phyloP scores from a whole-genome alignment of 305 asterid species.

The Fraxinus angustifolia region DNA sequence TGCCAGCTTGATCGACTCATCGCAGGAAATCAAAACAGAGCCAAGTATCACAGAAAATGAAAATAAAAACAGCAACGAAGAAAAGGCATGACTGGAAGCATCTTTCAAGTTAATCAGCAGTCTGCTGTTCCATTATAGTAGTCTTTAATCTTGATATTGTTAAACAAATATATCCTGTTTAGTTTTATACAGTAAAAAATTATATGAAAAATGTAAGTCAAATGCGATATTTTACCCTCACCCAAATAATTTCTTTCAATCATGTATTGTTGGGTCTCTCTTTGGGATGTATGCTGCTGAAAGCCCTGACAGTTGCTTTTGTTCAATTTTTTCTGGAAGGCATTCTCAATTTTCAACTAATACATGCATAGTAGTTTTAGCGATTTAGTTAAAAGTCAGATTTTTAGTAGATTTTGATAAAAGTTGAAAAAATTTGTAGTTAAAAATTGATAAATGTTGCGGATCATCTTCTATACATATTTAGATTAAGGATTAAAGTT shows the following conservation, averaged over 20 bases:
- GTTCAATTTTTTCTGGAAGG: background rate
- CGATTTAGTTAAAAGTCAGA: no score
- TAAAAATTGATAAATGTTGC: background rate
- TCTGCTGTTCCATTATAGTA: background rate
- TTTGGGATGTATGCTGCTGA: background rate
- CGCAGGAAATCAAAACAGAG: conserved; percentile 31
- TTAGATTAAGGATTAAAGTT: background rate
- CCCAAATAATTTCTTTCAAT: background rate
- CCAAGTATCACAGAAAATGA: conserved; percentile 32
- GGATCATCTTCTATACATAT: background rate
- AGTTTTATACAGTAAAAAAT: background rate
- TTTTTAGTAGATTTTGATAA: background rate
- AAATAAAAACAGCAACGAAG: conserved; percentile 27
- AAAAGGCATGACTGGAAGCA: conserved; percentile 25
- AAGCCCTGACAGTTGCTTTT: background rate
- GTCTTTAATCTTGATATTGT: conserved; percentile 9
- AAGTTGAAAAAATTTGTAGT: background rate
- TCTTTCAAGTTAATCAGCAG: background rate
- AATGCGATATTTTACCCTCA: background rate
- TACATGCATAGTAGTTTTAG: background rate
- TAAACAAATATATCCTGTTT: background rate
- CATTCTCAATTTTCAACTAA: background rate
- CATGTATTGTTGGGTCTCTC: background rate
- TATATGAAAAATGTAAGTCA: background rate
- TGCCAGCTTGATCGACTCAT: conserved; percentile 75